Conservation (phyloP, 495 filamentous ascomycete genomes). For the Lasiosphaeria ovina region DNA sequence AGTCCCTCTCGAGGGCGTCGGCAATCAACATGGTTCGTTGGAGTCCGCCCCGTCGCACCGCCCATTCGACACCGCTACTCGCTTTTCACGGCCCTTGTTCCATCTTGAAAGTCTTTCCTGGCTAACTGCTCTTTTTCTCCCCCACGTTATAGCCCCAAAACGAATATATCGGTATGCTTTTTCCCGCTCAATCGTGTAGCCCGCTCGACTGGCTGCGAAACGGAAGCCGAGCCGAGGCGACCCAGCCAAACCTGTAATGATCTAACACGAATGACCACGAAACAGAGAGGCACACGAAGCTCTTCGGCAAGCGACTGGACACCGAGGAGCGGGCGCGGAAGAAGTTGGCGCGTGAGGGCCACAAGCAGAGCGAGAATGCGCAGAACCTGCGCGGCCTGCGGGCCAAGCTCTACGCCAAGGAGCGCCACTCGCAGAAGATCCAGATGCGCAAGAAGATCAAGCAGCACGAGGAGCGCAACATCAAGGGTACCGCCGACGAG, state of each 20-base stretch:
- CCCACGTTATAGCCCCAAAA: conserved; percentile 70
- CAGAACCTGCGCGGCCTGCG: conserved; percentile 88
- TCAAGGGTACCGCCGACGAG: conserved; percentile 80
- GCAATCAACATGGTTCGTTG: conserved; percentile 33
- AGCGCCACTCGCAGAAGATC: conserved; percentile 95
- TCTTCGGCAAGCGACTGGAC: conserved; percentile 64
- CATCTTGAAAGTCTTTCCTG: not conserved
- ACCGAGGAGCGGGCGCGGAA: conserved; percentile 91
- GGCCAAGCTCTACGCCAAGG: conserved; percentile 92
- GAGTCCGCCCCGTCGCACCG: not conserved
- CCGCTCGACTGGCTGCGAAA: not conserved
- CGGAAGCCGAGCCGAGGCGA: not conserved
- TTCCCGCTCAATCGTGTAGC: not conserved
- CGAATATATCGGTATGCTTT: conserved; percentile 73
- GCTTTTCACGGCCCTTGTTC: not conserved
- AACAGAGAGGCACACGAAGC: conserved; percentile 33
- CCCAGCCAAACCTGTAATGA: not conserved
- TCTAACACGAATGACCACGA: conserved; percentile 6
- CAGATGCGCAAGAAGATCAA: conserved; percentile 98
- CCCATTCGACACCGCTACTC: not conserved
- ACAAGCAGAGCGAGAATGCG: conserved; percentile 80
- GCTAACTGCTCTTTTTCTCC: conserved; percentile 19
- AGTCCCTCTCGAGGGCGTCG: conserved; percentile 34
- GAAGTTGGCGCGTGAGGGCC: conserved; percentile 78
- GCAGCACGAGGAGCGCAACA: conserved; percentile 89